Base-by-base conservation (phyloP, 169 alveolate species). In the Plasmodium vivax region DNA sequence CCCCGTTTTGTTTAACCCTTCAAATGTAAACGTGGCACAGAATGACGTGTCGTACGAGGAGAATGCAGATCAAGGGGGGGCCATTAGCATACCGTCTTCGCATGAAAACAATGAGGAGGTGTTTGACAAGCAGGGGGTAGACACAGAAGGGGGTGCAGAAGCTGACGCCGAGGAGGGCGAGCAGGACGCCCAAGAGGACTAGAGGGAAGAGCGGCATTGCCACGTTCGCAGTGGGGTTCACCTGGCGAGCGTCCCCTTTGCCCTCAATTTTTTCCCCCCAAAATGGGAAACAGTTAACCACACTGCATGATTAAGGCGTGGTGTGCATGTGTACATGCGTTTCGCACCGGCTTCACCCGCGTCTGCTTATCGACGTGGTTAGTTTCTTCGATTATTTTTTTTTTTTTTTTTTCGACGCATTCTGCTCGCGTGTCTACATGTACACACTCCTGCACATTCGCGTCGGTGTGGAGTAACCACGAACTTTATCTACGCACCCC, bases 81-180 rank as follows among this genome's bases (percentile, higher is more conserved):
- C 84, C 43, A 84, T 84, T 71, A 84, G 93, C 73, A 84, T 84
- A 19, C 10, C 32, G 4, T 84, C 93, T 43, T 84, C 93, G 12
- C 36, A 84, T 73, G 93, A 73, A 51, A 68, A 72, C 72, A 41
- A 84, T 19, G 93, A 84, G n/a, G 43, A 47, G n/a, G 10, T 16
- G 12, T 3, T 16, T 38, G 36, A 43, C 32, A 68, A 68, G 1
- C 77, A 68, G 16, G 38, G 77, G n/a, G 38, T n/a, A 14, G 32
- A 68, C 16, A 30, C 7, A 68, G 77, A 68, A 23, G 38, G 77
- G 38, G 32, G 80, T 43, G 80, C 34, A 3, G 85, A 38, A 7
- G 84, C 12, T 1, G 75, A 38, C 27, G 77, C 8, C 74, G 23
- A 58, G 30, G 30, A 68, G 30, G 38, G 77, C 3, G 43, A 56